Conservation (phyloP, 345 rosid species). For the Laguncularia racemosa region DNA sequence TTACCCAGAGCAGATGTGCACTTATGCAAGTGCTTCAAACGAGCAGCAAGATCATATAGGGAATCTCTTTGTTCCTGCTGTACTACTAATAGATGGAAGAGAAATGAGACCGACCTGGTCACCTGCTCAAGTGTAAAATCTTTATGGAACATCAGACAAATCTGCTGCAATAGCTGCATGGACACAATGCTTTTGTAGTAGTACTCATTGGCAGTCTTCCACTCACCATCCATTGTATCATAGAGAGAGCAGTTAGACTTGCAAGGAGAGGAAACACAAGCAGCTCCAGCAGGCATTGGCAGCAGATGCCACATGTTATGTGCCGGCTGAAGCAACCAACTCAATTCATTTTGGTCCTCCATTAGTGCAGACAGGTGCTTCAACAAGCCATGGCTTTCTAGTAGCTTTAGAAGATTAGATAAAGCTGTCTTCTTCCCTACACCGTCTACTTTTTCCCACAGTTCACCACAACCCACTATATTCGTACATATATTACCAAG, state of each 20-base stretch:
- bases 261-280: constrained; percentile 17
- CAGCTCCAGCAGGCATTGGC: constrained; percentile 19
- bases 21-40: constrained; percentile 36
- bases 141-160: constrained; percentile 52
- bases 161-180: constrained; percentile 52
- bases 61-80: constrained; percentile 69
- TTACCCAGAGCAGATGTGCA: constrained; percentile 31
- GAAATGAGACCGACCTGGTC: constrained; percentile 60
- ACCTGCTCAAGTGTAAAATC: constrained; percentile 86
- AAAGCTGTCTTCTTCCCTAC: constrained; percentile 65
- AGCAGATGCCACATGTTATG: constrained; percentile 61
- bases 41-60: constrained; percentile 48
- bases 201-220: constrained; percentile 60
- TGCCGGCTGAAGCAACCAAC: constrained; percentile 64
- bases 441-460: constrained; percentile 58
- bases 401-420: constrained; percentile 62
- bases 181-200: constrained; percentile 83
- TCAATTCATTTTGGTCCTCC: constrained; percentile 42
- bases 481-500: constrained; percentile 43
- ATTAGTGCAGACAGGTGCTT: constrained; percentile 61
- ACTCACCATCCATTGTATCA: constrained; percentile 31
- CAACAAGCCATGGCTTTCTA: constrained; percentile 68
- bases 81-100: constrained; percentile 66
- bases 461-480: constrained; percentile 42
- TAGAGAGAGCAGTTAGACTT: constrained; percentile 18